Percentiles rank a stretch among this genome's conserved stretches.
These are phyloP conservation scores for Euptelea pleiosperma DNA, from an alignment of 164 flowering plant species.

Conservation along the genomic window DNA sequence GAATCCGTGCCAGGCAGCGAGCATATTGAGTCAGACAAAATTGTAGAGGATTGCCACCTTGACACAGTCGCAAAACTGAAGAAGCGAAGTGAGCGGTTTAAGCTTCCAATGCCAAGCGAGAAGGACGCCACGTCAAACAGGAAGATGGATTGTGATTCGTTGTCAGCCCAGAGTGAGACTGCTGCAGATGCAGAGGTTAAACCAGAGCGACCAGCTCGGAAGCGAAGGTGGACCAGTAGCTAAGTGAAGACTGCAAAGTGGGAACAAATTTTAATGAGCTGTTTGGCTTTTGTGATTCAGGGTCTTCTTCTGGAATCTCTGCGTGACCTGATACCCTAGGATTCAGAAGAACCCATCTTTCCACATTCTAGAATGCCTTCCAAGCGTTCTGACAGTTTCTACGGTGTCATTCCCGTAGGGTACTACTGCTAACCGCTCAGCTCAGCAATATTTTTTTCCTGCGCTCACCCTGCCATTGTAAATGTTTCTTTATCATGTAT, in stretches of 20 bases:
- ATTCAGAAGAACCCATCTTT: too few species aligned
- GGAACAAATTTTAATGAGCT: neutral
- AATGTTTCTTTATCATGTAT: too few species aligned
- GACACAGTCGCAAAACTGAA: slow-evolving; percentile 92
- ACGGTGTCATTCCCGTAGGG: too few species aligned
- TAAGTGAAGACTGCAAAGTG: too few species aligned
- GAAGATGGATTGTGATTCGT: slow-evolving; percentile 58
- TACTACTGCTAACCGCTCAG: too few species aligned
- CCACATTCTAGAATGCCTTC: too few species aligned
- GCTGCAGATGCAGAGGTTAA: slow-evolving; percentile 57
- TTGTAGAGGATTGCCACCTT: slow-evolving; percentile 60
- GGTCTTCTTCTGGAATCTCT: too few species aligned
- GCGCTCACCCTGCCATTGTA: too few species aligned
- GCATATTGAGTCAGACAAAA: slow-evolving; percentile 19
- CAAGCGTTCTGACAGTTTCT: too few species aligned
- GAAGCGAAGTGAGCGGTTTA: slow-evolving; percentile 95
- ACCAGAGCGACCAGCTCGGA: slow-evolving; percentile 88
- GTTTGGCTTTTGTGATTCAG: neutral
- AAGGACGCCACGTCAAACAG: slow-evolving; percentile 49
- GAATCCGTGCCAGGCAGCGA: slow-evolving; percentile 17
- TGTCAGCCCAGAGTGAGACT: slow-evolving; percentile 39
- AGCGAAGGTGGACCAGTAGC: slow-evolving; percentile 82
- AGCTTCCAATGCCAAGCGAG: slow-evolving; percentile 89
- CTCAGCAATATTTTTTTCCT: too few species aligned
- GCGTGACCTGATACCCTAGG: too few species aligned